These are phyloP conservation scores for Zasmidium angulare DNA, from an alignment of 2,329 filamentous ascomycete species.

Conservation along the genomic window DNA sequence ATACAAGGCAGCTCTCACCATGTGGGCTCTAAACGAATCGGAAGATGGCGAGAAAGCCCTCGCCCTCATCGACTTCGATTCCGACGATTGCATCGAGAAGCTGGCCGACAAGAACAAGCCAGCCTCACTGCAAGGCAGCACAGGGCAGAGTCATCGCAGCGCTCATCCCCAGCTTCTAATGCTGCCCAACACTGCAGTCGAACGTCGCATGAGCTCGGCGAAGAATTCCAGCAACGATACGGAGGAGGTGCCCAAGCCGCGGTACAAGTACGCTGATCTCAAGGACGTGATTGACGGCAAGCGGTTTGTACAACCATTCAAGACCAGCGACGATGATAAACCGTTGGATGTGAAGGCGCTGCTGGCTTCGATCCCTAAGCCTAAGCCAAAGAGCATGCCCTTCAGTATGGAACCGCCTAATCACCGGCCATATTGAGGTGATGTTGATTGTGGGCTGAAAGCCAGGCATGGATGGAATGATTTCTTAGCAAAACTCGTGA, in stretches of 20 bases:
- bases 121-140: slow-evolving; percentile 21
- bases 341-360: slow-evolving; percentile 12
- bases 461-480: too few relatives aligned
- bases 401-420: background rate
- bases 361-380: slow-evolving; percentile 5
- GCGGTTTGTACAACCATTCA: slow-evolving; percentile 8
- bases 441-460: too few relatives aligned
- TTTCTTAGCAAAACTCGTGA: background rate
- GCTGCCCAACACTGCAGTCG: slow-evolving; percentile 21
- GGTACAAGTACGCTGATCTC: slow-evolving; percentile 21
- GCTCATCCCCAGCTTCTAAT: slow-evolving; percentile 24
- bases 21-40: slow-evolving; percentile 63
- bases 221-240: slow-evolving; percentile 17
- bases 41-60: slow-evolving; percentile 28
- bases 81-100: slow-evolving; percentile 23
- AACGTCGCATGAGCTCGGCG: slow-evolving; percentile 20
- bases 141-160: slow-evolving; percentile 22
- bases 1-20: slow-evolving; percentile 78
- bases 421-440: background rate
- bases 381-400: background rate
- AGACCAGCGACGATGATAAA: slow-evolving; percentile 3
- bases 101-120: slow-evolving; percentile 22
- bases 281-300: slow-evolving; percentile 24
- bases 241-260: slow-evolving; percentile 7
- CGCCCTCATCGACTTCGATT: slow-evolving; percentile 25